A percentile compares a stretch with the other conserved stretches of the same genome.
Evolutionary conservation across 2,329 filamentous ascomycete species (phyloP).

Genomic region (Hymenoscyphus fraxineus): DNA sequence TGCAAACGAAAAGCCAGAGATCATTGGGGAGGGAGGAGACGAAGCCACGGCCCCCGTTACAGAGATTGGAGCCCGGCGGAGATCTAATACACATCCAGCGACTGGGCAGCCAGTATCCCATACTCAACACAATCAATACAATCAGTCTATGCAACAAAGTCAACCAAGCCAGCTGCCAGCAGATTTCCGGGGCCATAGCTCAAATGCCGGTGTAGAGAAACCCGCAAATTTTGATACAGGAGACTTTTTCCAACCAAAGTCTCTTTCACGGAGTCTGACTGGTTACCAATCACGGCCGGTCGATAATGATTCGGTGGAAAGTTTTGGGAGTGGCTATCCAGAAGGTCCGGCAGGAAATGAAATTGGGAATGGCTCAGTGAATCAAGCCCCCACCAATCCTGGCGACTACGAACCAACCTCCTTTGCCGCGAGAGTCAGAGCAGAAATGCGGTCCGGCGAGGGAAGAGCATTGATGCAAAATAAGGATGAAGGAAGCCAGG

Average conservation of each 20-base stretch:
- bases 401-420: constrained; percentile 19
- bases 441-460: constrained; percentile 55
- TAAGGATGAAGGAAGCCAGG: constrained; percentile 12
- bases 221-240: constrained; percentile 21
- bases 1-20: constrained; percentile 64
- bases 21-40: constrained; percentile 91
- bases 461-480: constrained; percentile 51
- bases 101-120: constrained; percentile 13
- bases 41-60: constrained; percentile 70
- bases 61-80: constrained; percentile 63
- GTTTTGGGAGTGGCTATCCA: constrained; percentile 1
- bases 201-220: constrained; percentile 3
- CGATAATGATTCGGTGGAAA: constrained; percentile 10
- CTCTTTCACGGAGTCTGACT: constrained; percentile 56
- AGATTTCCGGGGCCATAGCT: constrained; percentile 6
- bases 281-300: constrained; percentile 38
- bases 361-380: constrained; percentile 6
- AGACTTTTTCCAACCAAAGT: constrained; percentile 46
- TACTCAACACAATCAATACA: constrained; percentile 4
- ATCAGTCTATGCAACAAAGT: neutral
- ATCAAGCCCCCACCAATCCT: constrained; percentile 1
- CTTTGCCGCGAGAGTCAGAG: constrained; percentile 44
- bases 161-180: neutral
- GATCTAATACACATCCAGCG: constrained; percentile 28
- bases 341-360: neutral